Conservation (phyloP, 164 flowering plant species). For the Tinospora cordifolia region DNA sequence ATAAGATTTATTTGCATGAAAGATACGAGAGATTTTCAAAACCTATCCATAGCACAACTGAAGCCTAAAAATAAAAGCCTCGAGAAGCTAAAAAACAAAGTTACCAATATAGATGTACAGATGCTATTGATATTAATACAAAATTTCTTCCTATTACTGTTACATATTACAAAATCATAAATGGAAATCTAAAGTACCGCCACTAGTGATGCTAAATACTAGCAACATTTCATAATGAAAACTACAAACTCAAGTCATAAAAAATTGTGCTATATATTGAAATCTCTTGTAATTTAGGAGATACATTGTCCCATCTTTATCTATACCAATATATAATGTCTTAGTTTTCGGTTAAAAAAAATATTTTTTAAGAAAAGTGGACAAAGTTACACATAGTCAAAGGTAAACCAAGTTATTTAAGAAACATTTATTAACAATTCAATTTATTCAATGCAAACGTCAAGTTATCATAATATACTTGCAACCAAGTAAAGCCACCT, state of each 20-base stretch:
- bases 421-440: not conserved
- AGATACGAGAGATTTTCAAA: not conserved
- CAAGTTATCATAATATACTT: not conserved
- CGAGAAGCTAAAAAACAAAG: constrained; percentile 63
- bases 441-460: not conserved
- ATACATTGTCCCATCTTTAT: too few relatives aligned
- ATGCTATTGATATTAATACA: too few relatives aligned
- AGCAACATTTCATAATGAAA: too few relatives aligned
- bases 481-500: not conserved
- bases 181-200: too few relatives aligned
- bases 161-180: too few relatives aligned
- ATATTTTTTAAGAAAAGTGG: not conserved
- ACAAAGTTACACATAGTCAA: not conserved
- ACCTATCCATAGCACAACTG: constrained; percentile 78
- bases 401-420: not conserved
- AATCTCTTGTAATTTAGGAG: too few relatives aligned
- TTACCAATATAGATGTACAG: constrained; percentile 4
- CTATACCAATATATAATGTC: too few relatives aligned
- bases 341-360: not conserved
- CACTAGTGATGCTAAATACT: too few relatives aligned
- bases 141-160: too few relatives aligned
- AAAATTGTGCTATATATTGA: too few relatives aligned
- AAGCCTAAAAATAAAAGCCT: constrained; percentile 98
- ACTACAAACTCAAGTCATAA: too few relatives aligned
- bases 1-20: not conserved